Conservation (phyloP, 768 basidiomycete species). For the Lactarius hatsudake region DNA sequence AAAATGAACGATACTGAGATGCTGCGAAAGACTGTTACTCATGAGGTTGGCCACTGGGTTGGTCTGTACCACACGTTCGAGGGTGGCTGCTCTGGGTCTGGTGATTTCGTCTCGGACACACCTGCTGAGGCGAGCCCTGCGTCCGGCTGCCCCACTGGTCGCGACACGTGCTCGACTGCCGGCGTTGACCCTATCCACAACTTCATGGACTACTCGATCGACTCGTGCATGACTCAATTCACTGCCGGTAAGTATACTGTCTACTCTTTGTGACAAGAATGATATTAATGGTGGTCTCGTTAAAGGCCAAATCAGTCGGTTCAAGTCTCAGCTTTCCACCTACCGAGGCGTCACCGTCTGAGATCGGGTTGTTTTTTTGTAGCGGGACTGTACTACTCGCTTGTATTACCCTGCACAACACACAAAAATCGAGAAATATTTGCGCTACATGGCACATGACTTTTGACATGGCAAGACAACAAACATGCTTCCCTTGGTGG, state of each 20-base stretch:
- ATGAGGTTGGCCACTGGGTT: conserved; percentile 62
- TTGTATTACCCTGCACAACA: conserved; percentile 1
- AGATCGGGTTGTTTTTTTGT: neutral
- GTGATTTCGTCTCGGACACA: conserved; percentile 47
- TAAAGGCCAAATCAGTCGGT: conserved; percentile 36
- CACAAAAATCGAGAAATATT: conserved; percentile 1
- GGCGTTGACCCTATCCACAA: conserved; percentile 46
- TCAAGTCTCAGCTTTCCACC: conserved; percentile 42
- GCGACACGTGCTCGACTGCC: conserved; percentile 32
- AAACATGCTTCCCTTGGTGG: no score
- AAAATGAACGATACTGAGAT: neutral
- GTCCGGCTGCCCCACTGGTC: conserved; percentile 37
- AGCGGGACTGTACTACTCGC: neutral
- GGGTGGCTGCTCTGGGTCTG: conserved; percentile 42
- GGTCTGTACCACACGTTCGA: conserved; percentile 61
- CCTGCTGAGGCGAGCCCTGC: conserved; percentile 46
- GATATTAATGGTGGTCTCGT: neutral
- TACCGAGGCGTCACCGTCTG: conserved; percentile 40
- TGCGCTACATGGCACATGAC: conserved; percentile 36
- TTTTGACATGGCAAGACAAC: neutral
- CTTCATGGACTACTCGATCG: conserved; percentile 55
- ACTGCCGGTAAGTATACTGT: conserved; percentile 38
- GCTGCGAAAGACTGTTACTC: conserved; percentile 43
- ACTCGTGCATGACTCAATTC: conserved; percentile 51
- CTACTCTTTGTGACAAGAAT: neutral